Percentiles rank a stretch among this genome's conserved stretches.
These are phyloP conservation scores for Xylaria grammica DNA, from an alignment of 495 filamentous ascomycete genomes.

Conservation along the genomic window DNA sequence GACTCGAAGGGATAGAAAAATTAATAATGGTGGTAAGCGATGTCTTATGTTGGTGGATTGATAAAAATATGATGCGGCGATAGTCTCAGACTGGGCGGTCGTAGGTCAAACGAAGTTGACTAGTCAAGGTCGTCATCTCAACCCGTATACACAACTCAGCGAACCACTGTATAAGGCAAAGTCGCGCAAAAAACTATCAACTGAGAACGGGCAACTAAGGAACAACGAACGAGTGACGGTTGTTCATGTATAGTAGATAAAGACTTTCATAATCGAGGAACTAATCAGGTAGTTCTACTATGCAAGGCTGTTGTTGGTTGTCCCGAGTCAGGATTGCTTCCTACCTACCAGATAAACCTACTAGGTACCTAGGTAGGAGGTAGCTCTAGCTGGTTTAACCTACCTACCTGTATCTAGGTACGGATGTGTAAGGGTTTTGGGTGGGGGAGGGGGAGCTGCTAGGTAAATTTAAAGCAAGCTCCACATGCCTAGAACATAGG, in stretches of 20 bases:
- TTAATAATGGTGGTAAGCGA: background rate
- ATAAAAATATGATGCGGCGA: constrained; percentile 3
- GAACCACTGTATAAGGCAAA: background rate
- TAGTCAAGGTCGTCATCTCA: background rate
- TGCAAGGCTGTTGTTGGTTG: constrained; percentile 3
- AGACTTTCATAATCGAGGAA: background rate
- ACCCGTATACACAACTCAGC: constrained; percentile 1
- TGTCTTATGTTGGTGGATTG: constrained; percentile 4
- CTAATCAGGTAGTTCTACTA: background rate
- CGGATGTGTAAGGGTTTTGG: too few relatives aligned
- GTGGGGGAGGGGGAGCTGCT: too few relatives aligned
- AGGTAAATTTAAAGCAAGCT: background rate
- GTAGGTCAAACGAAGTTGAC: constrained; percentile 1
- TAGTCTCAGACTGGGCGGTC: constrained; percentile 2
- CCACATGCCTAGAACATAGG: background rate
- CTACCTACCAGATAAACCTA: background rate
- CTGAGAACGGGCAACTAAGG: background rate
- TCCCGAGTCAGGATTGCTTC: constrained; percentile 9
- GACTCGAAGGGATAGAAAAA: background rate
- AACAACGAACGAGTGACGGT: background rate
- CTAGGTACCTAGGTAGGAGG: background rate
- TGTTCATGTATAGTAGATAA: background rate
- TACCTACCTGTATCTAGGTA: too few relatives aligned
- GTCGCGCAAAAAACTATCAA: background rate
- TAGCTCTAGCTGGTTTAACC: too few relatives aligned